Conservation (phyloP, 2,329 filamentous ascomycete species). For the Cytospora mali region DNA sequence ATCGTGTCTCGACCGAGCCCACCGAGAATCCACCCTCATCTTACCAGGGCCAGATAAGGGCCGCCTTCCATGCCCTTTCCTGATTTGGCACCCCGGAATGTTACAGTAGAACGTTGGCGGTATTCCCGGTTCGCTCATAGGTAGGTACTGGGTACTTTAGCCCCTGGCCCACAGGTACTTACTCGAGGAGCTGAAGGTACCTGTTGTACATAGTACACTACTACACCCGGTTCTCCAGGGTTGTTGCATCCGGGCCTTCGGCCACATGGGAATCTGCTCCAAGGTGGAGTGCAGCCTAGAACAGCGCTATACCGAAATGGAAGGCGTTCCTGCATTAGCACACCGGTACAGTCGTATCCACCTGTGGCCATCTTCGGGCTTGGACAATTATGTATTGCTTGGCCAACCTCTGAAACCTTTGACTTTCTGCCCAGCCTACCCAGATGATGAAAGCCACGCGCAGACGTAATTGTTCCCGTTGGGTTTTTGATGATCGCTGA, state of each 20-base stretch:
- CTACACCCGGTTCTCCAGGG: constrained; percentile 11
- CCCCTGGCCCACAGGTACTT: constrained; percentile 27
- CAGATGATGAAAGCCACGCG: not conserved
- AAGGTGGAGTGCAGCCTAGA: constrained; percentile 28
- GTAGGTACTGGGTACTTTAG: constrained; percentile 18
- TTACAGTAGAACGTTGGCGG: constrained; percentile 3
- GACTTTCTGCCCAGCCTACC: no score
- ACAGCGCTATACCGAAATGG: constrained; percentile 21
- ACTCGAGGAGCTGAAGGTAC: constrained; percentile 18
- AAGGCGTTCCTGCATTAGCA: constrained; percentile 30
- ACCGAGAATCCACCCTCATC: constrained; percentile 19
- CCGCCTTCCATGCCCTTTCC: not conserved
- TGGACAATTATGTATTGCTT: no score
- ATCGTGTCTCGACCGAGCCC: not conserved
- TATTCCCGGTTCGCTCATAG: constrained; percentile 11
- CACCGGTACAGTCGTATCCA: constrained; percentile 3
- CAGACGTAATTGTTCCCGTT: not conserved
- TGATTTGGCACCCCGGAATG: not conserved
- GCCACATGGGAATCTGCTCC: constrained; percentile 25
- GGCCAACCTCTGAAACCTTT: not conserved
- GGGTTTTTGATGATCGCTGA: not conserved
- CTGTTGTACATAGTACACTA: not conserved
- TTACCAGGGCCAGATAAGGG: constrained; percentile 2
- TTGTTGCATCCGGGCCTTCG: constrained; percentile 16
- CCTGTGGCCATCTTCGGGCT: not conserved